Evolutionary conservation across 2,329 filamentous ascomycete species (phyloP).

Genomic region (Chaetomium sp.): DNA sequence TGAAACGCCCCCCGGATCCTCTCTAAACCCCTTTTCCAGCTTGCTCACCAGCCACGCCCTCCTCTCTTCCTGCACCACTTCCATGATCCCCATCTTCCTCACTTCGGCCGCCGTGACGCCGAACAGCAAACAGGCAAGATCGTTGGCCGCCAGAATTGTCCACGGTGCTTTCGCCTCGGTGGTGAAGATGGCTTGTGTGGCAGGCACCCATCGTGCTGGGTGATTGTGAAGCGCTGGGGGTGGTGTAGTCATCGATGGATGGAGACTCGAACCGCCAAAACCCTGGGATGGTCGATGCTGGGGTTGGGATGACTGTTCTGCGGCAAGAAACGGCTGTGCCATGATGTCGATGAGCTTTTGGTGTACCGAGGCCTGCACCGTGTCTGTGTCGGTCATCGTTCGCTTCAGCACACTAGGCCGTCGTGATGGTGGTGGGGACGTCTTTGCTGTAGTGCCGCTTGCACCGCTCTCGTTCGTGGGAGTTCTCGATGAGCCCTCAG

Average conservation of each 20-base stretch:
- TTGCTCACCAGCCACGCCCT: conserved; percentile 86
- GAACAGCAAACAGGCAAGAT: conserved; percentile 94
- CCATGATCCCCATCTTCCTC: conserved; percentile 86
- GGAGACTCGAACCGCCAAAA: conserved; percentile 32
- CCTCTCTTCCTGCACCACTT: conserved; percentile 86
- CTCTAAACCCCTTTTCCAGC: conserved; percentile 57
- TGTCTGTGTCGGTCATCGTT: conserved; percentile 89
- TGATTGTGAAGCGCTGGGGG: conserved; percentile 71
- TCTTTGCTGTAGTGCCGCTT: conserved; percentile 45
- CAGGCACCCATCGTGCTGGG: conserved; percentile 81
- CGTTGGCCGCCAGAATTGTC: conserved; percentile 95
- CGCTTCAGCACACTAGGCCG: conserved; percentile 66
- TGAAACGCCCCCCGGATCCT: conserved; percentile 35
- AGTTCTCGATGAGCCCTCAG: conserved; percentile 46
- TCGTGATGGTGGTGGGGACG: conserved; percentile 50
- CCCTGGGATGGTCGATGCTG: conserved; percentile 33
- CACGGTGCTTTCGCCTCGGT: conserved; percentile 87
- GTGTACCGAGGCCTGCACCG: conserved; percentile 66
- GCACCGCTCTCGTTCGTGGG: conserved; percentile 51
- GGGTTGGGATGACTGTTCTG: conserved; percentile 33
- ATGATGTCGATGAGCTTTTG: conserved; percentile 79
- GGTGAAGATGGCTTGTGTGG: conserved; percentile 93
- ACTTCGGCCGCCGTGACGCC: conserved; percentile 97
- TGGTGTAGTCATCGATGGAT: conserved; percentile 39
- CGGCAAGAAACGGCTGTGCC: conserved; percentile 67